Percentiles rank a stretch among this genome's conserved stretches.
phyloP scores from a whole-genome alignment of 495 filamentous ascomycete genomes.

The Neurospora hispaniola region DNA sequence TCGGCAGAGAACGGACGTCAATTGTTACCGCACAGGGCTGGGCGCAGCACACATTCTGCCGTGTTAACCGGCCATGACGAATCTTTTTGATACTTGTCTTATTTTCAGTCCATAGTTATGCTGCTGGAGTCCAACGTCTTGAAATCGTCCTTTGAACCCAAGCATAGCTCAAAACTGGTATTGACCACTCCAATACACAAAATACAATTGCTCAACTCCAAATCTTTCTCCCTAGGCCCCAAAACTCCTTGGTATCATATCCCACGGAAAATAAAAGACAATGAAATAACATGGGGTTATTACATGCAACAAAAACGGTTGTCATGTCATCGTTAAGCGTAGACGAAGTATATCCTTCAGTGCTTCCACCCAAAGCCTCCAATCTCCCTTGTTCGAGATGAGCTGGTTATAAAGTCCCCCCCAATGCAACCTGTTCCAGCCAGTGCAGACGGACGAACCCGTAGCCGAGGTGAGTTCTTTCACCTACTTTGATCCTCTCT shows the following conservation, averaged over 20 bases:
- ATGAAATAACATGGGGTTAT: neutral
- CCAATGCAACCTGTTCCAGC: constrained; percentile 13
- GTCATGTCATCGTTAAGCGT: neutral
- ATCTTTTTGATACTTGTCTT: neutral
- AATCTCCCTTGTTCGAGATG: neutral
- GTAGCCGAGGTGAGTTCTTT: neutral
- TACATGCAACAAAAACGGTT: neutral
- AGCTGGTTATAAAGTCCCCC: neutral
- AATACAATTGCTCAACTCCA: neutral
- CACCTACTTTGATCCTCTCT: neutral
- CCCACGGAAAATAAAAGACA: neutral
- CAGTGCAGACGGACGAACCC: constrained; percentile 5
- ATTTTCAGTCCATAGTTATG: neutral
- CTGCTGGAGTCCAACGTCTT: neutral
- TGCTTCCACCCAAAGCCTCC: neutral
- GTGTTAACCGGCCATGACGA: neutral
- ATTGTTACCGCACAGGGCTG: neutral
- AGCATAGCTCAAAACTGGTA: neutral
- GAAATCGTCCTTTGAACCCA: neutral
- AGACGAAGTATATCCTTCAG: neutral
- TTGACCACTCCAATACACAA: neutral
- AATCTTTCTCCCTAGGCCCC: neutral
- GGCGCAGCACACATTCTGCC: neutral
- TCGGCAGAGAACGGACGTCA: neutral
- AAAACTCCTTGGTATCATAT: neutral